Evolutionary conservation across 371 early-diverging fungal species (phyloP), one percentile per base, ranked within the genome.

Genomic region (Mucor velutinosus): DNA sequence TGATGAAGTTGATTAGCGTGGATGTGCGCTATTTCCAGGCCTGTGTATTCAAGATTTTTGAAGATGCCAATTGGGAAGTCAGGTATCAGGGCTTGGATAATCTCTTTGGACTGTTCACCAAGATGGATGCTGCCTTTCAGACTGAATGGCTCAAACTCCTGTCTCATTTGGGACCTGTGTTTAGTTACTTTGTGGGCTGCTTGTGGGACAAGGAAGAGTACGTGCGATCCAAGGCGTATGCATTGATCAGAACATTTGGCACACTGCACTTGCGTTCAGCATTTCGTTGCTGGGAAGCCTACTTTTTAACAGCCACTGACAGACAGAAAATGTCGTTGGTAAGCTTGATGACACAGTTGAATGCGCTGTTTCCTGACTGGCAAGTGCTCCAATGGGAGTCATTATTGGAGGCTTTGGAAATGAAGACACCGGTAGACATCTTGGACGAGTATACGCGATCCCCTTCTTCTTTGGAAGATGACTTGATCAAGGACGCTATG

Each of bases 251-350:
- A 35, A 65, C 85, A 0, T 76, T 86, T 65, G 78, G 78, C 25
- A 77, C 82, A 0, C 57, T 78, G 11, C 83, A 84, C 60, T 43
- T 84, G 14, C 70, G 79, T 21, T 79, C 85, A 8, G 86, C 85
- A 0, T 79, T 86, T 29, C 76, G 85, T 45, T 86, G 86, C 37
- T 86, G 84, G 86, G 85, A 86, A 67, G 84, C 80, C 10, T 83
- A 84, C 60, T 86, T 86, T 55, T 58, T 79, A 59, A 76, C 73
- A n/a, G 80, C 85, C 1, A 77, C 67, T 8, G 76, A 76, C 35
- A 58, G 74, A 25, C 79, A 86, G 67, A 69, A 64, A 30, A 75
- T 73, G 25, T 49, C 76, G 0, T 63, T 84, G 4, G 66, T 79
- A 27, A 80, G 79, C 47, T 55, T 80, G 23, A 86, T 86, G 86